Evolutionary conservation across 345 rosid genomes (phyloP).

Genomic region (Crucihimalaya himalaica): DNA sequence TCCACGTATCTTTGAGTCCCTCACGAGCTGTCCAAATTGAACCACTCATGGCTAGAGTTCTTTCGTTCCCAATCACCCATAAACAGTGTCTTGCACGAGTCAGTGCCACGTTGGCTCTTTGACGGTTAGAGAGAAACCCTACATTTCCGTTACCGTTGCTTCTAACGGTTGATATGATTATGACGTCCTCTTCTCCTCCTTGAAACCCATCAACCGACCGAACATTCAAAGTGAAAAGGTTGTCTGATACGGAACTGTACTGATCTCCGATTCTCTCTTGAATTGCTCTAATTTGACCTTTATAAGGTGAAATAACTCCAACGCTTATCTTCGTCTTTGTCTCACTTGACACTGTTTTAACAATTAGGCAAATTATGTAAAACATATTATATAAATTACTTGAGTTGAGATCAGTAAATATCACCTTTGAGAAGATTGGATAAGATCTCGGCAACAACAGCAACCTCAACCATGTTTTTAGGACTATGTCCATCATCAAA

Average conservation of each 20-base stretch:
- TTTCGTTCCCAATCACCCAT: slow-evolving; percentile 51
- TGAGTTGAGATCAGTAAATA: not conserved
- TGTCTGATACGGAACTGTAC: not conserved
- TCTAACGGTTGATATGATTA: slow-evolving; percentile 50
- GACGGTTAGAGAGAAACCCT: slow-evolving; percentile 44
- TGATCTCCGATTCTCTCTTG: slow-evolving; percentile 35
- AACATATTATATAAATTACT: slow-evolving; percentile 34
- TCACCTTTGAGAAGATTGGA: slow-evolving; percentile 42
- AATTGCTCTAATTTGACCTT: slow-evolving; percentile 46
- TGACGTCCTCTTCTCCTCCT: slow-evolving; percentile 53
- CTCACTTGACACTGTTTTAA: slow-evolving; percentile 16
- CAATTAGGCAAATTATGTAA: not conserved
- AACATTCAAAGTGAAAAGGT: slow-evolving; percentile 40
- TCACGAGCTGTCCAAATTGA: slow-evolving; percentile 42
- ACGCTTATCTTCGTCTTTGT: slow-evolving; percentile 35
- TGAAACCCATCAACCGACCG: slow-evolving; percentile 54
- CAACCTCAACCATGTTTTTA: slow-evolving; percentile 48
- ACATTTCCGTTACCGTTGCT: slow-evolving; percentile 38
- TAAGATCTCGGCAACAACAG: slow-evolving; percentile 36
- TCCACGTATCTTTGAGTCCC: slow-evolving; percentile 40
- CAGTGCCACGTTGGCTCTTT: slow-evolving; percentile 43
- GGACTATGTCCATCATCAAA: slow-evolving; percentile 33
- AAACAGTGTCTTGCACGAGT: slow-evolving; percentile 51
- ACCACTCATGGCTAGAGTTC: slow-evolving; percentile 33
- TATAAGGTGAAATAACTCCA: slow-evolving; percentile 53